Evolutionary conservation across 2,329 filamentous ascomycete species (phyloP), one percentile per base, ranked within the genome.

Genomic region (Xylariaceae sp.): DNA sequence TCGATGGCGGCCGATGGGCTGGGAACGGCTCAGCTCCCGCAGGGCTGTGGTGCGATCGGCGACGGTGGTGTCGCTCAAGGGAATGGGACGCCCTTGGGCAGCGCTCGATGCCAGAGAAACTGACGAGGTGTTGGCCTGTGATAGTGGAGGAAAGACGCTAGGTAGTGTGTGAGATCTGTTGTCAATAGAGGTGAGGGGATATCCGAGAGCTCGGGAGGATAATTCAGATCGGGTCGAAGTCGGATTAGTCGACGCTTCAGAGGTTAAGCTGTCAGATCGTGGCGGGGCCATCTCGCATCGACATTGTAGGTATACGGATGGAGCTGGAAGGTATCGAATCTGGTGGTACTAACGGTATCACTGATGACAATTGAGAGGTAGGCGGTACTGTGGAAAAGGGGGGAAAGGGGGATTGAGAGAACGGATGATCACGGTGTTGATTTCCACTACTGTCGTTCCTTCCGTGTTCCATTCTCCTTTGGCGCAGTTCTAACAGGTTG

Each of bases 11-110:
- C 58, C 52, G 44, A 79, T 81, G 5, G 82, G 81, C 53, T 81
- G 83, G 61, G 78, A 79, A 64, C 72, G 77, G 69, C 82, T 86
- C 55, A 86, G 74, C 66, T 84, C 80, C 49, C 82, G 80, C 45
- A 86, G 72, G 40, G 83, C 81, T 15, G 80, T 81, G n/a, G 82
- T 85, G 57, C 81, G 78, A 63, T 82, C 74, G 40, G 81, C 76
- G 45, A 79, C 76, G 3, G 79, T 83, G 56, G 75, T 76, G 69
- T 81, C 76, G 69, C 84, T 80, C 46, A 86, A 72, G 6, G 80
- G 80, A 39, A 82, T 81, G 45, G 81, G 78, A 53, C 71, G 79
- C 16, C 81, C 81, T 62, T 82, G 76, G 40, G 81, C 81, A n/a
- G 77, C 81, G 21, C 78, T 82, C 21, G 79, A 72, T 29, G 79